These are phyloP conservation scores for Dillenia turbinata DNA, from an alignment of 164 flowering plant species.

Conservation along the genomic window DNA sequence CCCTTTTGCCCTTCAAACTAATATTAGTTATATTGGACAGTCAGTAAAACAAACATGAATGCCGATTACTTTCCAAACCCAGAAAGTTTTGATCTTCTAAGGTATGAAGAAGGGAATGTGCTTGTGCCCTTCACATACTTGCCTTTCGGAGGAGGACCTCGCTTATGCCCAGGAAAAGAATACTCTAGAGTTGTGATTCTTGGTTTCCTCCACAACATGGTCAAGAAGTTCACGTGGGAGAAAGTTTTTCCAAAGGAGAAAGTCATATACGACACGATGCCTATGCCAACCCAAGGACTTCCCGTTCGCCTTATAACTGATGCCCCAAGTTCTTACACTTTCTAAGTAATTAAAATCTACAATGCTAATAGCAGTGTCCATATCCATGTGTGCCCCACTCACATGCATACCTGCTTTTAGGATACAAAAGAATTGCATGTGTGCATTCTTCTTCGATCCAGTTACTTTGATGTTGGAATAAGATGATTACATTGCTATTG, in stretches of 20 bases:
- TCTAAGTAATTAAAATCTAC: too few species aligned
- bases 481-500: too few species aligned
- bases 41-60: slow-evolving; percentile 1
- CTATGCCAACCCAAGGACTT: slow-evolving; percentile 15
- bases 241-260: slow-evolving; percentile 11
- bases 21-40: slow-evolving; percentile 9
- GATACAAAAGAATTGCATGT: too few species aligned
- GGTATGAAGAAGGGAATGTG: slow-evolving; percentile 10
- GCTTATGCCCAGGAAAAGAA: slow-evolving; percentile 19
- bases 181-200: slow-evolving; percentile 16
- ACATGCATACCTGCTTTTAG: too few species aligned
- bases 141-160: slow-evolving; percentile 18
- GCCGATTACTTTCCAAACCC: not conserved
- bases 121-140: slow-evolving; percentile 10
- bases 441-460: too few species aligned
- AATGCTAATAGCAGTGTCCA: too few species aligned
- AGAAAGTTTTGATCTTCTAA: slow-evolving; percentile 7
- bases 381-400: too few species aligned
- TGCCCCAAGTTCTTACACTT: too few species aligned
- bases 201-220: slow-evolving; percentile 10
- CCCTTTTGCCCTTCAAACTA: too few species aligned
- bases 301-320: slow-evolving; percentile 3
- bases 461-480: too few species aligned
- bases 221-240: slow-evolving; percentile 11
- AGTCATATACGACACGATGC: slow-evolving; percentile 9